Evolutionary conservation across 2,329 filamentous ascomycete species (phyloP), one percentile per base, ranked within the genome.

Genomic region (Neonectria neomacrospora): DNA sequence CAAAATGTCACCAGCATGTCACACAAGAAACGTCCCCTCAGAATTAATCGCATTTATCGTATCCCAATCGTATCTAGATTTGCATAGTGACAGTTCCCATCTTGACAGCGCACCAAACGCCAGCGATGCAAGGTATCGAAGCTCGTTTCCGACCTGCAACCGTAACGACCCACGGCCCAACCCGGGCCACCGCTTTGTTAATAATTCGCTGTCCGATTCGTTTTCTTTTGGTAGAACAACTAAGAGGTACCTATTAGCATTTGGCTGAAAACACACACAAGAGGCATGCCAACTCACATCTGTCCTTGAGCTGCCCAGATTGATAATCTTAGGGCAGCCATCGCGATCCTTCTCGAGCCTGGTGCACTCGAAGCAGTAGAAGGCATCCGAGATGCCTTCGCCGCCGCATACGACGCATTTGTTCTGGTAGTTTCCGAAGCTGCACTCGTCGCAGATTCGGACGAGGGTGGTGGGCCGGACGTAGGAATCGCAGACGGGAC

Each of bases 371-470:
- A 98, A 98, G 85, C 96, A 99, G 84, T 99, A 99, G 80, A 98
- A 98, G 53, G 96, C 96, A 79, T 99, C 96, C 34, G 92, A 96
- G 78, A 99, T 99, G 30, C 96, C 96, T 82, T 98, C 96, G 73
- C 96, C 96, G 78, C 96, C 96, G 81, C 96, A 99, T 45, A 99
- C 96, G 71, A 99, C 94, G 79, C 96, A 99, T 81, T 99, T 99
- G 85, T 99, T 99, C 83, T 98, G 96, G 85, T 97, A 99, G 86
- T 99, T 99, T 77, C 96, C 96, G 80, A 99, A 99, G 78, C 92
- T 94, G 86, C 96, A 99, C 83, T 99, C 96, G 84, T 99, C 96
- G 85, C 96, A 99, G 83, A 99, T 98, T 76, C 95, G 93, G 65
- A 97, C 96, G 61, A 98, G 90, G 9, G 96, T 98, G 28, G 96